Base-by-base conservation (phyloP, 441 rosid genomes). In the Syzygium syzygioides region DNA sequence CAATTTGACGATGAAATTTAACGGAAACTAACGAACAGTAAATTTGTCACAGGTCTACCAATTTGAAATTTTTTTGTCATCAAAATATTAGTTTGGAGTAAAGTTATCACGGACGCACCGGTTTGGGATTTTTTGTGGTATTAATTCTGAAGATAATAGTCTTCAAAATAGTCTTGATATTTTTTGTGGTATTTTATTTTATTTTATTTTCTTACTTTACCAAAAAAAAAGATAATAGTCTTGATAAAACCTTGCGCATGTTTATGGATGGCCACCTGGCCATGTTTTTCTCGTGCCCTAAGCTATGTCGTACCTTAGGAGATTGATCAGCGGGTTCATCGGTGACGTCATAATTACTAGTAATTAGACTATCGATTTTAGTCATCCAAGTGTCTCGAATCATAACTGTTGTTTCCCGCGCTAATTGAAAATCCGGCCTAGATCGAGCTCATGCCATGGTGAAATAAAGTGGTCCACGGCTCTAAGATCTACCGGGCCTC, bases 91-190 rank as follows among this genome's bases (percentile, higher is more conserved):
- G 7, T 45, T 45, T 45, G 0, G 2, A 9, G 9, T 45, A 45
- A 45, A 45, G 7, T 45, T 45, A 2, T 45, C 0, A 45, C 48
- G 1, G 2, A 7, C 2, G 0, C 7, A 45, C 48, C 0, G 48
- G 1, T 45, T 45, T 45, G 48, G 2, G 1, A 7, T 45, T 45
- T 45, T 45, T 45, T 45, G 9, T 45, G 48, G 0, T 45, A 45
- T 45, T 45, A 45, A 45, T 45, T 2, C 9, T 1, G 48, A 45
- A 1, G 48, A 56, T 56, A 10, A 34, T 4, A 2, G 28, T 23
- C 80, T 19, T 20, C n/a, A n/a, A n/a, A n/a, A n/a, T n/a, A n/a
- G n/a, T n/a, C n/a, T n/a, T n/a, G n/a, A n/a, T n/a, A n/a, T n/a
- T n/a, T n/a, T n/a, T n/a, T n/a, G n/a, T n/a, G n/a, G n/a, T n/a